A percentile compares a stretch with the other conserved stretches of the same genome.
phyloP scores from a whole-genome alignment of 305 asterid species.

The Caryopteris hybrid region DNA sequence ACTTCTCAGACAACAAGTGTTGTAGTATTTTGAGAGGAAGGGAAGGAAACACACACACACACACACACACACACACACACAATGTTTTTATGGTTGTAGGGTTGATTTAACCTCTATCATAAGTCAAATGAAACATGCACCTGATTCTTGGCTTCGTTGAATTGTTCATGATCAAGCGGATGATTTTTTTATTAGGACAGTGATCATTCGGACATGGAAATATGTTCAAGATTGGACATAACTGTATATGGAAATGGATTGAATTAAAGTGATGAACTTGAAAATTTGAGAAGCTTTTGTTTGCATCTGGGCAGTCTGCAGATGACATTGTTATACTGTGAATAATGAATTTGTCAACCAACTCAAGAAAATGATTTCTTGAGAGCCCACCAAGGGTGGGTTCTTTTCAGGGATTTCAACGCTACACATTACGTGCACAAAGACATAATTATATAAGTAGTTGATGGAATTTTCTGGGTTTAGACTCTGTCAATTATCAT shows the following conservation, averaged over 20 bases:
- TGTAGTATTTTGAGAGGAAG: background rate
- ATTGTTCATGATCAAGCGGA: conserved; percentile 41
- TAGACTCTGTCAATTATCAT: background rate
- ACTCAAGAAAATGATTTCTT: background rate
- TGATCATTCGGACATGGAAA: too few relatives aligned
- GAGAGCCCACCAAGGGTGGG: conserved; percentile 8
- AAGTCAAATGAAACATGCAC: conserved; percentile 48
- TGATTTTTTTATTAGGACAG: too few relatives aligned
- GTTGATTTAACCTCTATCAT: conserved; percentile 50
- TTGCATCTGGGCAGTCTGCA: background rate
- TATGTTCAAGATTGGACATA: too few relatives aligned
- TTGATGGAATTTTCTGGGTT: background rate
- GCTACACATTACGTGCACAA: background rate
- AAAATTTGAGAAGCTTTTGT: too few relatives aligned
- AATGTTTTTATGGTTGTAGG: background rate
- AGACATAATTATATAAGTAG: background rate
- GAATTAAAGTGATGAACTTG: too few relatives aligned
- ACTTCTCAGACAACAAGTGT: background rate
- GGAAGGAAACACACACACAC: too few relatives aligned
- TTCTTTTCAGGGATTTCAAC: background rate
- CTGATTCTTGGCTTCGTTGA: conserved; percentile 36
- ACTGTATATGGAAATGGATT: too few relatives aligned
- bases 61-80: too few relatives aligned
- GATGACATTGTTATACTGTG: background rate
- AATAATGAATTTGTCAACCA: background rate